Conservation (phyloP, 208 protist genomes). For the Herpetomonas muscarum region DNA sequence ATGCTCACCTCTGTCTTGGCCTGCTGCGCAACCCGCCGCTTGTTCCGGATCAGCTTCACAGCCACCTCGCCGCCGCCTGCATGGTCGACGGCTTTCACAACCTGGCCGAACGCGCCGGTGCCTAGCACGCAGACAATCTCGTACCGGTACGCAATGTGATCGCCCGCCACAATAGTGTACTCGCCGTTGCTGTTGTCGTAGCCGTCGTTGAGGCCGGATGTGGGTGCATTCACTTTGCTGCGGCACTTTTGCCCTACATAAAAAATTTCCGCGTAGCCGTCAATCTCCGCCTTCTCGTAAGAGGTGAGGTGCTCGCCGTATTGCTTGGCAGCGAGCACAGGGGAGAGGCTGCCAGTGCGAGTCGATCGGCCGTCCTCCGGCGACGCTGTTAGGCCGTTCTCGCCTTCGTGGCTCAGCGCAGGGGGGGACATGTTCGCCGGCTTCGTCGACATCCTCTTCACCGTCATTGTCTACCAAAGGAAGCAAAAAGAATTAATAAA, state of each 20-base stretch:
- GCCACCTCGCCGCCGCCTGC: slow-evolving; percentile 36
- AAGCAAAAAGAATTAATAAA: neutral
- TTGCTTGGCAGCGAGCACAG: slow-evolving; percentile 9
- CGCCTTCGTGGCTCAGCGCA: too few relatives aligned
- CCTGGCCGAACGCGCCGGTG: slow-evolving; percentile 85
- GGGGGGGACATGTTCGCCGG: neutral
- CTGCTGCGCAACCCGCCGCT: slow-evolving; percentile 54
- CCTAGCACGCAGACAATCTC: slow-evolving; percentile 72
- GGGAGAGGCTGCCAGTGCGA: neutral
- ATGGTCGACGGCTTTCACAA: slow-evolving; percentile 77
- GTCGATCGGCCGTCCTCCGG: too few relatives aligned
- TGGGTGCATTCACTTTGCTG: slow-evolving; percentile 55
- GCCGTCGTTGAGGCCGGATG: slow-evolving; percentile 62
- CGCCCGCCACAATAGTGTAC: slow-evolving; percentile 81
- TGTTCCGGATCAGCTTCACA: slow-evolving; percentile 82
- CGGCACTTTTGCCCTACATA: slow-evolving; percentile 66
- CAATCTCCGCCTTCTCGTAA: slow-evolving; percentile 70
- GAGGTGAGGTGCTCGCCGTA: slow-evolving; percentile 38
- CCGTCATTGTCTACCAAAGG: neutral
- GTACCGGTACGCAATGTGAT: slow-evolving; percentile 94
- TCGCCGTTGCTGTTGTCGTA: slow-evolving; percentile 94
- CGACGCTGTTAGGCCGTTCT: too few relatives aligned
- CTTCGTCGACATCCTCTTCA: neutral
- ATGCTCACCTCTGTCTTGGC: slow-evolving; percentile 79
- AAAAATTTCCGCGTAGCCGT: slow-evolving; percentile 39